Evolutionary conservation across 2,329 filamentous ascomycete species (phyloP).

Genomic region (Pseudodiploospora longispora): DNA sequence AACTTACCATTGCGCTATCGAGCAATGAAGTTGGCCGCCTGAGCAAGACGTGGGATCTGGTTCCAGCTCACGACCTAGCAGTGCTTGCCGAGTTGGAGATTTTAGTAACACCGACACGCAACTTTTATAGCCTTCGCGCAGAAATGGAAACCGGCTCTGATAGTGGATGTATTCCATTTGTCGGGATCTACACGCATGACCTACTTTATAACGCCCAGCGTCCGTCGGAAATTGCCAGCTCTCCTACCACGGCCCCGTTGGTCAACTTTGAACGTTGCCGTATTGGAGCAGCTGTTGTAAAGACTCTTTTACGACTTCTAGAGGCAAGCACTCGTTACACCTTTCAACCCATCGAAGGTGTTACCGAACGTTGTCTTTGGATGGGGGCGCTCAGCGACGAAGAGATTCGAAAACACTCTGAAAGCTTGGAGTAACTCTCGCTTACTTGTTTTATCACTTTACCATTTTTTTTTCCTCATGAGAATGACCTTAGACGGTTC

Average conservation of each 20-base stretch:
- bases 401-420: constrained; percentile 56
- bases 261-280: constrained; percentile 81
- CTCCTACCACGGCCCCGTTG: constrained; percentile 56
- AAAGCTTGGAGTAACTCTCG: constrained; percentile 35
- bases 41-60: constrained; percentile 60
- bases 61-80: constrained; percentile 56
- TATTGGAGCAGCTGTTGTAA: constrained; percentile 66
- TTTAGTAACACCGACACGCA: constrained; percentile 67
- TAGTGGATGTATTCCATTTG: constrained; percentile 73
- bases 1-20: constrained; percentile 69
- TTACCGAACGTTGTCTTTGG: constrained; percentile 79
- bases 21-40: constrained; percentile 65
- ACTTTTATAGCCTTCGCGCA: constrained; percentile 66
- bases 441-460: constrained; percentile 4
- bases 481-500: background rate
- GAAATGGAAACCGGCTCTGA: constrained; percentile 69
- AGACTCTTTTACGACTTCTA: constrained; percentile 68
- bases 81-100: constrained; percentile 61
- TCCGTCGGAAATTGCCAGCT: constrained; percentile 64
- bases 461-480: background rate
- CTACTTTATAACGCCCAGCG: constrained; percentile 75
- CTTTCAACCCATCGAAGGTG: constrained; percentile 67
- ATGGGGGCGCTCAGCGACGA: constrained; percentile 67
- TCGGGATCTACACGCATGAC: constrained; percentile 77
- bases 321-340: constrained; percentile 69